phyloP scores from a whole-genome alignment of 305 asterid species.

The Fraxinus angustifolia region DNA sequence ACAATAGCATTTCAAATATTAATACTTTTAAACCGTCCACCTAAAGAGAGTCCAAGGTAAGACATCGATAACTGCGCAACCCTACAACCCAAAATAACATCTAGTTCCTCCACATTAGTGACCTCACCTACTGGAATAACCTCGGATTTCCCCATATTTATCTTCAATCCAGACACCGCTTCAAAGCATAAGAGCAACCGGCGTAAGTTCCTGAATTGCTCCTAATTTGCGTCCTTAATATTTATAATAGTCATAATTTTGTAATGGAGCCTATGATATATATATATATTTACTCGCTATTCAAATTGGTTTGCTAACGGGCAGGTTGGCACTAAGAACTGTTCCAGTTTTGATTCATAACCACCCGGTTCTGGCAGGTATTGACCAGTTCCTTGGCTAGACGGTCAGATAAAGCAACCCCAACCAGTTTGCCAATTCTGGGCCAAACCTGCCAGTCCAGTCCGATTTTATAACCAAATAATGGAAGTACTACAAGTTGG shows the following conservation, averaged over 20 bases:
- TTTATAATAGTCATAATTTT: not conserved
- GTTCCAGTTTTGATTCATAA: not conserved
- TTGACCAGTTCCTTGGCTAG: not conserved
- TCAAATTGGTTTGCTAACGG: not conserved
- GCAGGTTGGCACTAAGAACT: not conserved
- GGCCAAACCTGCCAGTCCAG: not conserved
- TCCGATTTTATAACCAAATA: not conserved
- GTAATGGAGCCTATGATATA: not conserved
- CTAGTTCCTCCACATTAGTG: too few species aligned
- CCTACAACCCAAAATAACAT: too few species aligned
- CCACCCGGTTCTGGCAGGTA: not conserved
- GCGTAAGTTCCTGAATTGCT: too few species aligned
- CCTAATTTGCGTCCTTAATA: too few species aligned
- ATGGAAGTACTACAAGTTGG: not conserved
- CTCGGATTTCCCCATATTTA: too few species aligned
- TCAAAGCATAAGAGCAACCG: too few species aligned
- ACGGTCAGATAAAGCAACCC: not conserved
- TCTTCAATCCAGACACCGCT: too few species aligned
- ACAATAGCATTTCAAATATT: too few species aligned
- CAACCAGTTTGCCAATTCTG: not conserved
- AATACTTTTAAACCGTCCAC: too few species aligned
- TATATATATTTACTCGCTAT: not conserved
- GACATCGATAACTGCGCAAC: too few species aligned
- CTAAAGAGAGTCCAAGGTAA: too few species aligned
- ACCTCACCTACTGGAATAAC: too few species aligned